phyloP scores from a whole-genome alignment of 345 rosid species.

The Raphanus raphanistrum region DNA sequence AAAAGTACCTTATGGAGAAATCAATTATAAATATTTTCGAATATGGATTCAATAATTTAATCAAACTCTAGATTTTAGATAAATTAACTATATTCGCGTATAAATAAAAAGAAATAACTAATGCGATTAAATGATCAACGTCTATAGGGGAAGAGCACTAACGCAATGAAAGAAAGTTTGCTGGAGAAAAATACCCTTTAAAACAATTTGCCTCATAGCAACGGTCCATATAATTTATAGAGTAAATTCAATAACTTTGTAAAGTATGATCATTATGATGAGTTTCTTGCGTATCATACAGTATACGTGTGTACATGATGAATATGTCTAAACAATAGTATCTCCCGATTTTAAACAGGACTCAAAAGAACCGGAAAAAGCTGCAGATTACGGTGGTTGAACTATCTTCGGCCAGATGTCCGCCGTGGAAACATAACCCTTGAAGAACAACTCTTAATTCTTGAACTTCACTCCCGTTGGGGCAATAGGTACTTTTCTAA shows the following conservation, averaged over 20 bases:
- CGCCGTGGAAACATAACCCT: slow-evolving; percentile 90
- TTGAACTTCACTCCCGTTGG: slow-evolving; percentile 89
- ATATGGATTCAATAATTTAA: slow-evolving; percentile 28
- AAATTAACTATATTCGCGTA: slow-evolving; percentile 23
- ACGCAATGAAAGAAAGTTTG: slow-evolving; percentile 41
- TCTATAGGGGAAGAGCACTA: slow-evolving; percentile 43
- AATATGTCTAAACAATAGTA: slow-evolving; percentile 9
- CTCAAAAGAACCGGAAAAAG: slow-evolving; percentile 90
- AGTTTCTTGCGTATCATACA: slow-evolving; percentile 32
- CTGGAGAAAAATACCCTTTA: slow-evolving; percentile 35
- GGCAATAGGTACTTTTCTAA: slow-evolving; percentile 61
- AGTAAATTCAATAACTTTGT: slow-evolving; percentile 8
- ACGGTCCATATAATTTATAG: slow-evolving; percentile 20
- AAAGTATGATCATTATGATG: slow-evolving; percentile 12
- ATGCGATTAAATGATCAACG: slow-evolving; percentile 38
- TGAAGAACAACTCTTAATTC: slow-evolving; percentile 83
- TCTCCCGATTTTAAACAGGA: slow-evolving; percentile 44
- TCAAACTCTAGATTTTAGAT: slow-evolving; percentile 15
- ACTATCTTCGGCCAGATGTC: slow-evolving; percentile 87
- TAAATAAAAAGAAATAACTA: neutral
- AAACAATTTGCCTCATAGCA: slow-evolving; percentile 30
- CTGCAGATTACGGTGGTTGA: slow-evolving; percentile 90
- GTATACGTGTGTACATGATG: slow-evolving; percentile 27
- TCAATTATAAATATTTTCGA: slow-evolving; percentile 7
- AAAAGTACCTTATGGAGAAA: slow-evolving; percentile 6